phyloP scores from a whole-genome alignment of 441 rosid genomes.

The Breynia disticha region DNA sequence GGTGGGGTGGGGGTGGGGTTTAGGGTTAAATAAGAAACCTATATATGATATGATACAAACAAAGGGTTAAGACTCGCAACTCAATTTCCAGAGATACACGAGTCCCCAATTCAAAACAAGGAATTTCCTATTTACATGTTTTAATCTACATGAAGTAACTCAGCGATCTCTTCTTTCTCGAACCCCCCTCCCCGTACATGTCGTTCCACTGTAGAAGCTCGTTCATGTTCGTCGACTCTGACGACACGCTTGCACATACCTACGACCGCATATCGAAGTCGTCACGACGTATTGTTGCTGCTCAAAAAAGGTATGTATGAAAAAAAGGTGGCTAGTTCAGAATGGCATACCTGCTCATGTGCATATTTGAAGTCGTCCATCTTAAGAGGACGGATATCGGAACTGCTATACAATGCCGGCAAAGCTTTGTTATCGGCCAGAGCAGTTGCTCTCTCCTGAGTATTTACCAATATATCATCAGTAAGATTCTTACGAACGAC shows the following conservation, averaged over 20 bases:
- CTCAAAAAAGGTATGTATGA: too few species aligned
- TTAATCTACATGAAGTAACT: slow-evolving; percentile 88
- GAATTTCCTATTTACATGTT: too few species aligned
- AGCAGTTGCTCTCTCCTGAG: slow-evolving; percentile 67
- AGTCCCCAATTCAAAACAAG: too few species aligned
- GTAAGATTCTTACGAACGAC: too few species aligned
- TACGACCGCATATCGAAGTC: slow-evolving; percentile 21
- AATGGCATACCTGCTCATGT: slow-evolving; percentile 77
- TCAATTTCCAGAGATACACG: too few species aligned
- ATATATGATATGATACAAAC: too few species aligned
- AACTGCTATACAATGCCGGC: slow-evolving; percentile 64
- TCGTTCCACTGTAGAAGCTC: slow-evolving; percentile 98
- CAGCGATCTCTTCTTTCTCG: slow-evolving; percentile 82
- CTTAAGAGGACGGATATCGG: slow-evolving; percentile 67
- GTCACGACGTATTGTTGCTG: too few species aligned
- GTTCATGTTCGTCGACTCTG: slow-evolving; percentile 87
- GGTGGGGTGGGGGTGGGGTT: too few species aligned
- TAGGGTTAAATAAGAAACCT: too few species aligned
- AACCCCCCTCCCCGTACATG: slow-evolving; percentile 96
- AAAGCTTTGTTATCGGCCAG: slow-evolving; percentile 53
- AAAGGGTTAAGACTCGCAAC: too few species aligned
- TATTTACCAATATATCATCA: slow-evolving; percentile 4
- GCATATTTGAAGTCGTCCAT: slow-evolving; percentile 83
- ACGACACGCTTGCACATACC: slow-evolving; percentile 97
- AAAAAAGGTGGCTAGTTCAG: not conserved